phyloP scores from a whole-genome alignment of 1,284 basidiomycete genomes.

The Leccinum subrobustum region DNA sequence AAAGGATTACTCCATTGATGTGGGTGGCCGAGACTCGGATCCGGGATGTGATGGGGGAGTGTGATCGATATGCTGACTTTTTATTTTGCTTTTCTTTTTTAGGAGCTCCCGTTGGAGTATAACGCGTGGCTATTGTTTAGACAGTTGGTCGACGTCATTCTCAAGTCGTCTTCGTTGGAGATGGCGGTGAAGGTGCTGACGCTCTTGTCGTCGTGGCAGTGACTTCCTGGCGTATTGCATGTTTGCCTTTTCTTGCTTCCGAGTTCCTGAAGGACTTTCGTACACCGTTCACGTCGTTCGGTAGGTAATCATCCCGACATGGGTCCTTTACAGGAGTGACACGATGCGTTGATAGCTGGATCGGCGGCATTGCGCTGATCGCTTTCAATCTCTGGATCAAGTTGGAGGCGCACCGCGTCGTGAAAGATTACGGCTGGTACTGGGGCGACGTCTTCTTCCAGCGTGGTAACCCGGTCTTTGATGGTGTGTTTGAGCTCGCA shows the following conservation, averaged over 20 bases:
- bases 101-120: constrained; percentile 82
- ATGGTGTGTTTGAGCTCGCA: constrained; percentile 94
- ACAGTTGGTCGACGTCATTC: constrained; percentile 91
- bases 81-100: neutral
- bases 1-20: constrained; percentile 89
- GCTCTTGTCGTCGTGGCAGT: constrained; percentile 39
- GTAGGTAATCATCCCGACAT: constrained; percentile 35
- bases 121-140: constrained; percentile 93
- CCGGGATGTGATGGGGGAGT: neutral
- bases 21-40: constrained; percentile 35
- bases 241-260: constrained; percentile 91
- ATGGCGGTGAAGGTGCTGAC: neutral
- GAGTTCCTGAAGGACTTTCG: constrained; percentile 78
- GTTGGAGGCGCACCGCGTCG: constrained; percentile 94
- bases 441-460: constrained; percentile 97
- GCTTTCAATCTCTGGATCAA: constrained; percentile 99
- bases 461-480: constrained; percentile 83
- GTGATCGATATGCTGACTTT: constrained; percentile 32
- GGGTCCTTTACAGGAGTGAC: neutral
- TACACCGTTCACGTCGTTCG: constrained; percentile 74
- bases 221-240: constrained; percentile 95
- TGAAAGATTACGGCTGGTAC: constrained; percentile 94
- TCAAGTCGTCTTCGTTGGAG: constrained; percentile 67
- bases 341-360: constrained; percentile 58
- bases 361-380: constrained; percentile 82